Conservation (phyloP, 768 basidiomycete genomes). For the Phlegmacium glaucopus region DNA sequence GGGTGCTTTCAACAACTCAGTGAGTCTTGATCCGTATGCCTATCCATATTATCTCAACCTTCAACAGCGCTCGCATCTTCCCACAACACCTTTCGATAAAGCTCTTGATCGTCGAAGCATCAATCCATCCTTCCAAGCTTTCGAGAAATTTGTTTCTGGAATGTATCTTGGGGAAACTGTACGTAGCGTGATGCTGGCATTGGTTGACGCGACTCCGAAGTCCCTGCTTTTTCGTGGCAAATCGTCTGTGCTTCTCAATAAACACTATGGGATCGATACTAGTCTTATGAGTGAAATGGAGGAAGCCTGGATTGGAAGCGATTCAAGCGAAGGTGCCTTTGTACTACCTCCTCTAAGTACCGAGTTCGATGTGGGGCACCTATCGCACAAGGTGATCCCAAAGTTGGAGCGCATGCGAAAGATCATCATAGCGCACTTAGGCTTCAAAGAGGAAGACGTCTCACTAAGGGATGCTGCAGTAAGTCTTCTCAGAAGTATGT, state of each 20-base stretch:
- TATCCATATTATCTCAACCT: not conserved
- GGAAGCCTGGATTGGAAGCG: conserved; percentile 61
- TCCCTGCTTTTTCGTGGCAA: conserved; percentile 79
- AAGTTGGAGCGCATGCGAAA: conserved; percentile 54
- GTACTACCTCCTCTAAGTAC: conserved; percentile 32
- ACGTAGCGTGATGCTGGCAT: conserved; percentile 77
- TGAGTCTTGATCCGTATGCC: conserved; percentile 31
- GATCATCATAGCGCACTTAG: conserved; percentile 61
- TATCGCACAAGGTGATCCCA: conserved; percentile 26
- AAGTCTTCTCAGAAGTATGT: conserved; percentile 11
- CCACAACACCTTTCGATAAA: conserved; percentile 88
- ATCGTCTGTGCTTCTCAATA: conserved; percentile 69
- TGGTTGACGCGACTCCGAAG: conserved; percentile 73
- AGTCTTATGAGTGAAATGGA: conserved; percentile 88
- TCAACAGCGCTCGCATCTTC: conserved; percentile 73
- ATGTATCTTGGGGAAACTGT: conserved; percentile 98
- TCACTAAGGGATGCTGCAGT: conserved; percentile 57
- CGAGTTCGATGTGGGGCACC: conserved; percentile 29
- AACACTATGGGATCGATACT: conserved; percentile 93
- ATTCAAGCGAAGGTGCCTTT: conserved; percentile 23
- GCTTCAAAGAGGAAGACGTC: conserved; percentile 52
- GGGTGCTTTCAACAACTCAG: conserved; percentile 96
- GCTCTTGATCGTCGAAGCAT: conserved; percentile 90
- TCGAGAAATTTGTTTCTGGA: conserved; percentile 98
- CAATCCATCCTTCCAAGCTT: conserved; percentile 90